Percentiles rank a stretch among this genome's conserved stretches.
phyloP scores from a whole-genome alignment of 176 grass and related monocot species.

The Cocos nucifera region DNA sequence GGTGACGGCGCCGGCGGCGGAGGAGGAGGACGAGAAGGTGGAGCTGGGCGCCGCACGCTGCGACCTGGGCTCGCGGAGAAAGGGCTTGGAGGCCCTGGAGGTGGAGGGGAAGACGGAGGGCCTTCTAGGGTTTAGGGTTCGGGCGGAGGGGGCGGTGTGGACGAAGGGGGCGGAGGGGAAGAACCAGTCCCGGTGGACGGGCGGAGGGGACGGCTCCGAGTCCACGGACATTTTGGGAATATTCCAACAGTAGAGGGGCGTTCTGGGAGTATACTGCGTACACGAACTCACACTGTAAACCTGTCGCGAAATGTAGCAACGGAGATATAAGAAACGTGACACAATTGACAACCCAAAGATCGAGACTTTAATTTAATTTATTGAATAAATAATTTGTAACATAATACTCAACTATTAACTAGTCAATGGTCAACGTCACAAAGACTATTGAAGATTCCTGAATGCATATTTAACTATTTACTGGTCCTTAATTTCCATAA shows the following conservation, averaged over 20 bases:
- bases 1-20: slow-evolving; percentile 20
- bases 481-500: no score
- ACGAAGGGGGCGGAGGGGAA: slow-evolving; percentile 51
- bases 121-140: slow-evolving; percentile 18
- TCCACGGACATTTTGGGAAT: slow-evolving; percentile 47
- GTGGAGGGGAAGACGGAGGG: slow-evolving; percentile 47
- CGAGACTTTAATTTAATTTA: no score
- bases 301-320: no score
- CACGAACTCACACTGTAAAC: no score
- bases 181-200: slow-evolving; percentile 60
- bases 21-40: slow-evolving; percentile 16
- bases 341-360: no score
- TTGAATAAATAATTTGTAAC: no score
- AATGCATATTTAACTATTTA: no score
- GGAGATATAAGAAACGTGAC: no score
- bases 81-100: slow-evolving; percentile 33
- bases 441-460: no score
- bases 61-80: slow-evolving; percentile 15
- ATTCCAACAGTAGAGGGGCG: background rate
- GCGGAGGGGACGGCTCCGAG: slow-evolving; percentile 26
- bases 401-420: no score
- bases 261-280: no score
- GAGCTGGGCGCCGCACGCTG: slow-evolving; percentile 25
- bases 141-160: slow-evolving; percentile 25
- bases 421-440: no score